Conservation (phyloP, 192 early-diverging fungal genomes). For the Phycomyces blakesleeanus region DNA sequence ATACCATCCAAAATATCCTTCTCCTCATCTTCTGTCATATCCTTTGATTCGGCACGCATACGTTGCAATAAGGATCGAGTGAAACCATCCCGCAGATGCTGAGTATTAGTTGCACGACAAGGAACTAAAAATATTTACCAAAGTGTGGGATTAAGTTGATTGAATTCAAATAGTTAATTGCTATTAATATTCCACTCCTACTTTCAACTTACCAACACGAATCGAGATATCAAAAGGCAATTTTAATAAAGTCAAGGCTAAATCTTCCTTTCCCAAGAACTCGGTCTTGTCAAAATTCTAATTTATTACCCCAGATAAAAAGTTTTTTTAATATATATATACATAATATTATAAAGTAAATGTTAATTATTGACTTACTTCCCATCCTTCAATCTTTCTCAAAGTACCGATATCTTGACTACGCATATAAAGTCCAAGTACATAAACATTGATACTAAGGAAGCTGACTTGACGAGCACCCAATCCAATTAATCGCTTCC, state of each 20-base stretch:
- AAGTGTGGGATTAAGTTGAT: slow-evolving; percentile 18
- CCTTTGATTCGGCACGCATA: slow-evolving; percentile 32
- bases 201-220: slow-evolving; percentile 31
- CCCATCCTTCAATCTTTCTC: slow-evolving; percentile 29
- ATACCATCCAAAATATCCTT: slow-evolving; percentile 46
- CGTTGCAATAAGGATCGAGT: slow-evolving; percentile 41
- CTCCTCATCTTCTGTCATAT: slow-evolving; percentile 41
- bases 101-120: slow-evolving; percentile 43
- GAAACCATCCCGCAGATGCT: slow-evolving; percentile 58
- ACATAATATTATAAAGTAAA: no score
- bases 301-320: no score
- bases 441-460: slow-evolving; percentile 51
- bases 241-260: slow-evolving; percentile 30
- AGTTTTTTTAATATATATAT: no score
- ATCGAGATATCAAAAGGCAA: slow-evolving; percentile 45
- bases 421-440: slow-evolving; percentile 47
- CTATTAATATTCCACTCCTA: no score
- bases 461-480: slow-evolving; percentile 54
- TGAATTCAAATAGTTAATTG: no score
- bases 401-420: slow-evolving; percentile 42
- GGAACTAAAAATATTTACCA: slow-evolving; percentile 33
- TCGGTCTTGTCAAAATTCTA: slow-evolving; percentile 33
- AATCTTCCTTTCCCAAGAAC: slow-evolving; percentile 28
- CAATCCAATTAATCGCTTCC: slow-evolving; percentile 44
- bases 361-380: no score